Conservation (phyloP, 176 grass and related monocot genomes). For the Juncus inflexus region DNA sequence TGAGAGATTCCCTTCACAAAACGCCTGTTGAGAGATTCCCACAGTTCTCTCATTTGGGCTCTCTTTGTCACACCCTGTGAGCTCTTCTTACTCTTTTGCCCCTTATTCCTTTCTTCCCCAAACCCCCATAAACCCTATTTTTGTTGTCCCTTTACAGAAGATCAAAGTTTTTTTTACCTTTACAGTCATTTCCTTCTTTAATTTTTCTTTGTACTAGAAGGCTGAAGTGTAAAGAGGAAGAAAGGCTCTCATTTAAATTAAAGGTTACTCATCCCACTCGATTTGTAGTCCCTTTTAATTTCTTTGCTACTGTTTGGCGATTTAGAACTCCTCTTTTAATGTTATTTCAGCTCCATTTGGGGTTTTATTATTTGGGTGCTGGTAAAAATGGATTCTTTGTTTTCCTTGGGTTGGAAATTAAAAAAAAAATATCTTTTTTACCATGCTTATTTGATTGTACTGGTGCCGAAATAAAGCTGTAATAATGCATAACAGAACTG, state of each 20-base stretch:
- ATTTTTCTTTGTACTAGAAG: not conserved
- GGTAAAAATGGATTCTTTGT: not conserved
- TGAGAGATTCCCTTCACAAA: not conserved
- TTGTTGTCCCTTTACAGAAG: not conserved
- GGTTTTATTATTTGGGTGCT: not conserved
- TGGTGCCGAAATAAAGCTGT: no score
- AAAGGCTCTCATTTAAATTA: constrained; percentile 1
- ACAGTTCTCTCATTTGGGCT: not conserved
- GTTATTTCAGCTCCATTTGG: not conserved
- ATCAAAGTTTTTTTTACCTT: constrained; percentile 7
- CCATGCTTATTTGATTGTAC: no score
- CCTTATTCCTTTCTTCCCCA: constrained; percentile 8
- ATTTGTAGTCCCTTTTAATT: not conserved
- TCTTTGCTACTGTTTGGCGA: not conserved
- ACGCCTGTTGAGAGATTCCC: not conserved
- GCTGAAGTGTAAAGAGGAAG: not conserved
- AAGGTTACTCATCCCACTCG: not conserved
- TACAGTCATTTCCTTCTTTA: not conserved
- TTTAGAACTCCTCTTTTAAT: not conserved
- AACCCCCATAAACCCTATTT: constrained; percentile 26
- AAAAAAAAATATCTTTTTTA: constrained; percentile 10
- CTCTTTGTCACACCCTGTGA: constrained; percentile 19
- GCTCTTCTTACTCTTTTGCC: constrained; percentile 19
- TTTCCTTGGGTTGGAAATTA: not conserved
- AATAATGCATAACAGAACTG: not conserved